Evolutionary conservation across 805 yeast species (phyloP).

Genomic region (Starmerella ratchasimensis): DNA sequence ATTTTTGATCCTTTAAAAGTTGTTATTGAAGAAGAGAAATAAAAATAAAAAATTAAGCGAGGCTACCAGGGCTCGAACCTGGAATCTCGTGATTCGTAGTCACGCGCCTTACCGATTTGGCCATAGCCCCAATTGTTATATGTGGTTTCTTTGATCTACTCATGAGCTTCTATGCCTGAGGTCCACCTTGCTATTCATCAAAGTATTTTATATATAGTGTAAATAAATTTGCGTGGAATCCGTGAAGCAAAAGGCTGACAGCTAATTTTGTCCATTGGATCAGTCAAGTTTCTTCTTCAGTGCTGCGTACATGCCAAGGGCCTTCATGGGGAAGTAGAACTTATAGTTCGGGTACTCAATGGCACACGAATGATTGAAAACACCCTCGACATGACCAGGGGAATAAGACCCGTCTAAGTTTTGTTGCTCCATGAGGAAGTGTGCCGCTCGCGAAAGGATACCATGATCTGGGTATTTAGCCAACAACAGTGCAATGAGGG

Average conservation of each 20-base stretch:
- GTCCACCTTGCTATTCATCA: too few species aligned
- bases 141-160: not conserved
- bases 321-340: slow-evolving; percentile 82
- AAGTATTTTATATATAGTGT: too few species aligned
- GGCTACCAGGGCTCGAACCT: slow-evolving; percentile 22
- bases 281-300: not conserved
- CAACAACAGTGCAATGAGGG: slow-evolving; percentile 59
- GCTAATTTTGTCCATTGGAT: too few species aligned
- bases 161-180: too few species aligned
- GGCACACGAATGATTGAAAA: slow-evolving; percentile 85
- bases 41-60: slow-evolving; percentile 16
- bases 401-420: slow-evolving; percentile 68
- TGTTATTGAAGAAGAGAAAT: too few species aligned
- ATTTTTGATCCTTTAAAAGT: too few species aligned
- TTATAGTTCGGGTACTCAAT: slow-evolving; percentile 93
- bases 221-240: too few species aligned
- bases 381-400: slow-evolving; percentile 82
- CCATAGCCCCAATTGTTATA: slow-evolving; percentile 17
- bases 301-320: slow-evolving; percentile 57
- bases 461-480: slow-evolving; percentile 64
- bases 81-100: slow-evolving; percentile 22
- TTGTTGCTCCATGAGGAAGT: slow-evolving; percentile 53
- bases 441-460: slow-evolving; percentile 50
- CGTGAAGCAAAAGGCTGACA: too few species aligned
- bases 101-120: slow-evolving; percentile 23